Base-by-base conservation (phyloP, 2,329 filamentous ascomycete species). In the Alternaria sp. region DNA sequence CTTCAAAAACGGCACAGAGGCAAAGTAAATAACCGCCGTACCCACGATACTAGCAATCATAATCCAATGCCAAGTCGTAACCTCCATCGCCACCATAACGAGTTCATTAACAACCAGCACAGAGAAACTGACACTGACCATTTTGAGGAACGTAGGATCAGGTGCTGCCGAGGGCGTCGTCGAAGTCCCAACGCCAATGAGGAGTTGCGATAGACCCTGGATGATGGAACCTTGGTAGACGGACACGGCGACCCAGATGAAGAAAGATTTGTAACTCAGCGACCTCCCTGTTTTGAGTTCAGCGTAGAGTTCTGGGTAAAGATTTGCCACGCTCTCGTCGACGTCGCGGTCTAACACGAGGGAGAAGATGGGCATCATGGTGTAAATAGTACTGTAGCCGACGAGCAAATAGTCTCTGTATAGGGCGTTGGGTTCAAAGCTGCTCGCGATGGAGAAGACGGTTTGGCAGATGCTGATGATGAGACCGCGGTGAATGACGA, bases 291-390 rank as follows among this genome's bases (percentile, higher is more conserved):
- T 86, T 0, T 94, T 97, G n/a, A 99, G 84, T 76, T 99, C 96
- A 74, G 96, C 96, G 84, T 99, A 99, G 2, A 99, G 85, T 72
- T 99, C 95, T 0, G 95, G 96, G 75, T 99, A 99, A 4, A 99
- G 84, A 67, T 95, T 97, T 21, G 95, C 93, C 5, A 99, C 85
- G 51, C 90, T 88, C 79, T 98, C 94, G 72, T 98, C 93, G 5
- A 99, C 94, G 71, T 99, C 95, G 72, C 90, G 90, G 80, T 99
- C 95, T 2, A 99, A 86, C 2, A 98, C 93, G 6, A 99, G 87
- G 0, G 91, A 96, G 74, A 99, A 90, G 33, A 99, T 95, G 0
- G 95, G 95, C 14, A 87, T 85, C 76, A 96, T 96, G 14, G 95
- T 99, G 80, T 99, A 99, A 5, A 97, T 84, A 0, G 95, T 99